These are phyloP conservation scores for Mesembryanthemum crystallinum DNA, from an alignment of 148 eudicot genomes.

Conservation along the genomic window DNA sequence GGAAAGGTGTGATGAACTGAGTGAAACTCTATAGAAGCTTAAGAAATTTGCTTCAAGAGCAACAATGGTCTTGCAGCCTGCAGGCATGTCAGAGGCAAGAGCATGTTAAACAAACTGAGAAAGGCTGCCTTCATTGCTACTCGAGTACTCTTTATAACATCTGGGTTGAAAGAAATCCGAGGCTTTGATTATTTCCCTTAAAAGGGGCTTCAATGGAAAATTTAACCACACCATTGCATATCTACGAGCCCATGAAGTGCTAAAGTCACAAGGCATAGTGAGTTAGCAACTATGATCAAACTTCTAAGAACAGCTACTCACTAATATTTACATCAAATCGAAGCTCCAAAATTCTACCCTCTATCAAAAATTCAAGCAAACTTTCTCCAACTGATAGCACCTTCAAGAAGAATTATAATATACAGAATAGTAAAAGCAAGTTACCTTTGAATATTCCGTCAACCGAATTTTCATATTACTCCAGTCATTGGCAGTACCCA, in stretches of 20 bases:
- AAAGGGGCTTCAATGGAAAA: too few relatives aligned
- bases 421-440: background rate
- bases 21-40: too few relatives aligned
- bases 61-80: too few relatives aligned
- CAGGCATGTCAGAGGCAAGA: too few relatives aligned
- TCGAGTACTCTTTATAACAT: too few relatives aligned
- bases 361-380: background rate
- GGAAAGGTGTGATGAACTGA: too few relatives aligned
- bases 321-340: background rate
- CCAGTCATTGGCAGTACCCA: conserved; percentile 31
- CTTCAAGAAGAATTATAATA: background rate
- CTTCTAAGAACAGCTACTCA: background rate
- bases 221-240: too few relatives aligned
- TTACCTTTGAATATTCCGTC: conserved; percentile 69
- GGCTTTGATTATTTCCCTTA: too few relatives aligned
- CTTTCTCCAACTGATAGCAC: background rate
- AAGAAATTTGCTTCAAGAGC: too few relatives aligned
- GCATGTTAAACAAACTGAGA: too few relatives aligned
- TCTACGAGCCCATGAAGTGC: background rate
- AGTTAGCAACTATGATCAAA: background rate
- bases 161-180: too few relatives aligned
- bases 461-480: conserved; percentile 51
- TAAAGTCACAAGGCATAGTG: background rate
- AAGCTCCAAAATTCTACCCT: background rate
- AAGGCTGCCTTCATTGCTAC: too few relatives aligned